Base-by-base conservation (phyloP, 805 yeast species). In the Metschnikowia noctiluminum region DNA sequence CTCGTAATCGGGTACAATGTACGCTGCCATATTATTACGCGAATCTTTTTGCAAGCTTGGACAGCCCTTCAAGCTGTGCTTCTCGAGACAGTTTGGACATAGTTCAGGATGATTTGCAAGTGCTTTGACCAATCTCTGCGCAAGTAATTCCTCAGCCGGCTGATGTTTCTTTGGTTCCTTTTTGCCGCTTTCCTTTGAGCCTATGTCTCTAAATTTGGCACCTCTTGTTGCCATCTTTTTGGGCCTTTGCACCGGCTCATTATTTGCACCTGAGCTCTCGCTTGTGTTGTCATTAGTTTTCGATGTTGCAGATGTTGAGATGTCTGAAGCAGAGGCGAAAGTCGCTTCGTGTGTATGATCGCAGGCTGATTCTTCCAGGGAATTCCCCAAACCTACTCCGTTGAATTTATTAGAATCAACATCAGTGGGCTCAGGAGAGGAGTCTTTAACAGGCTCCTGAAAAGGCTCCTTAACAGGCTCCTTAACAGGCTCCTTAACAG, bases 21-120 rank as follows among this genome's bases (percentile, higher is more conserved):
- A 41, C 10, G 44, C 44, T 12, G 44, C 44, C 12, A 27, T 34
- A 15, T 41, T 41, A 6, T 41, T 34, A 26, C 44, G 44, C 1
- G 44, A 16, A 13, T 41, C 44, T 11, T 15, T 7, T 26, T 41
- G 7, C 31, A 41, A 21, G 14, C 26, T 16, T 1, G 31, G 35
- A 12, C 44, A 41, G 2, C 10, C 13, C 38, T 14, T 34, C 38
- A 41, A 41, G 1, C 10, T 16, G 38, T 41, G 44, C 8, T 14
- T 13, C 5, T 14, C 44, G 12, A 41, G 37, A 34, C 44, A 41
- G 26, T 41, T 41, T 8, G 38, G 38, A 26, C 44, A 41, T 4
- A 41, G 16, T 16, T 41, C 44, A 9, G 44, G 44, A 14, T 41
- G 37, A 1, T 41, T 34, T 13, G 38, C n/a, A 11, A 39, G 14